Conservation (phyloP, 2,329 filamentous ascomycete species). For the Blastomyces silverae region DNA sequence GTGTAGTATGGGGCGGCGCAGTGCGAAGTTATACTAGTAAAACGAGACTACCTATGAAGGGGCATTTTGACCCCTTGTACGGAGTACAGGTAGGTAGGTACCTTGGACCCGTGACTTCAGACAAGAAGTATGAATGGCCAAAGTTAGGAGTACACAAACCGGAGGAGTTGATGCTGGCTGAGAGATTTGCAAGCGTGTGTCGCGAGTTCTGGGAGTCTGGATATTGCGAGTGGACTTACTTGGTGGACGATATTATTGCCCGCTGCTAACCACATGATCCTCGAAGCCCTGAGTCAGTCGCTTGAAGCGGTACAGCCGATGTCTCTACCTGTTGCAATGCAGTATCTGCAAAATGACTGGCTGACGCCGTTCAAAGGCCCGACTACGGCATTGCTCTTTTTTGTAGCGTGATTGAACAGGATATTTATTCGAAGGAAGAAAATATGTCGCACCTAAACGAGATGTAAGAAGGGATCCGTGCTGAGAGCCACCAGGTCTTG, state of each 20-base stretch:
- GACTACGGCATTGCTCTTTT: neutral
- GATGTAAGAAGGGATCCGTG: conserved; percentile 5
- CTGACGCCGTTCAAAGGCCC: neutral
- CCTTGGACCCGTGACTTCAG: conserved; percentile 3
- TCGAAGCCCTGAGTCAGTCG: neutral
- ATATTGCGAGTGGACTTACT: conserved; percentile 2
- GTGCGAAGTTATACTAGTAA: neutral
- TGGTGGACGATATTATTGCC: neutral
- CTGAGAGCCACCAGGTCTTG: neutral
- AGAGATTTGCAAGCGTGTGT: neutral
- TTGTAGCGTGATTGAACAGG: conserved; percentile 12
- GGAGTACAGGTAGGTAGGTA: neutral
- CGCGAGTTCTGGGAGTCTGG: neutral
- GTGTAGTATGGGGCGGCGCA: neutral
- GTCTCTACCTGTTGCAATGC: neutral
- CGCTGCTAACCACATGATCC: conserved; percentile 2
- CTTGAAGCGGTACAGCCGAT: neutral
- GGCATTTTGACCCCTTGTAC: neutral
- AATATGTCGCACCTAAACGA: neutral
- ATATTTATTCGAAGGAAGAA: neutral
- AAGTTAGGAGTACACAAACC: neutral
- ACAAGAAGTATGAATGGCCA: neutral
- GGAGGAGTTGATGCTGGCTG: conserved; percentile 3
- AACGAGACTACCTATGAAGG: neutral
- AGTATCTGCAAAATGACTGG: neutral